Evolutionary conservation across 202 grass and related monocot species (phyloP).

Genomic region (Schoenoplectus triqueter): DNA sequence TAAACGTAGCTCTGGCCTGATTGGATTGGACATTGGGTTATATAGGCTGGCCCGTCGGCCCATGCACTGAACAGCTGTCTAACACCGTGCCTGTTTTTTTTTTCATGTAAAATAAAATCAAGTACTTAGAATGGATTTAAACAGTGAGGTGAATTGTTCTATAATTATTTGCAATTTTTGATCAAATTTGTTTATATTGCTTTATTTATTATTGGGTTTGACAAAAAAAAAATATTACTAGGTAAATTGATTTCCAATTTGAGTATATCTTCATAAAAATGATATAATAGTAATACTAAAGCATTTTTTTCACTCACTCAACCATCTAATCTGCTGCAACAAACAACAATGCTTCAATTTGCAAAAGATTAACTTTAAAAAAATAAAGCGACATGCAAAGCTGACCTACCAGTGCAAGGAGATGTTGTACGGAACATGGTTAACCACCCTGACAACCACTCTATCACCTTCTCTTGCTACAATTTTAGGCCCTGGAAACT

Average conservation of each 20-base stretch:
- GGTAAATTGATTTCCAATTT: neutral
- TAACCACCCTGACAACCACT: slow-evolving; percentile 70
- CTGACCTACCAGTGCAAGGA: slow-evolving; percentile 71
- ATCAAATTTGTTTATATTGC: neutral
- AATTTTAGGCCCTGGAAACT: slow-evolving; percentile 71
- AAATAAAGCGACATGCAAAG: slow-evolving; percentile 22
- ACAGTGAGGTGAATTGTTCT: neutral
- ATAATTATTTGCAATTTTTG: neutral
- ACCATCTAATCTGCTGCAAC: slow-evolving; percentile 20
- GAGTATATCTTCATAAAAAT: neutral
- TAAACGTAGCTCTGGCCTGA: slow-evolving; percentile 57
- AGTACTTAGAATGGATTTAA: neutral
- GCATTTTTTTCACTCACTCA: neutral
- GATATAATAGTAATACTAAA: neutral
- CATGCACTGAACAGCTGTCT: slow-evolving; percentile 61
- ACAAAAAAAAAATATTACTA: neutral
- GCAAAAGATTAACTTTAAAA: slow-evolving; percentile 34
- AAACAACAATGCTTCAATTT: slow-evolving; percentile 36
- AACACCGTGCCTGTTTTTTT: slow-evolving; percentile 55
- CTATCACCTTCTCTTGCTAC: slow-evolving; percentile 67
- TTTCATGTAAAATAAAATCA: neutral
- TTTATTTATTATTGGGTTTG: slow-evolving; percentile 4
- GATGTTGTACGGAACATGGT: slow-evolving; percentile 70
- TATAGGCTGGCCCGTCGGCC: slow-evolving; percentile 62
- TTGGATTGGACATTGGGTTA: slow-evolving; percentile 77